Percentiles rank a stretch among this genome's conserved stretches.
These are phyloP conservation scores for Haplographium delicatum DNA, from an alignment of 495 filamentous ascomycete genomes.

Conservation along the genomic window DNA sequence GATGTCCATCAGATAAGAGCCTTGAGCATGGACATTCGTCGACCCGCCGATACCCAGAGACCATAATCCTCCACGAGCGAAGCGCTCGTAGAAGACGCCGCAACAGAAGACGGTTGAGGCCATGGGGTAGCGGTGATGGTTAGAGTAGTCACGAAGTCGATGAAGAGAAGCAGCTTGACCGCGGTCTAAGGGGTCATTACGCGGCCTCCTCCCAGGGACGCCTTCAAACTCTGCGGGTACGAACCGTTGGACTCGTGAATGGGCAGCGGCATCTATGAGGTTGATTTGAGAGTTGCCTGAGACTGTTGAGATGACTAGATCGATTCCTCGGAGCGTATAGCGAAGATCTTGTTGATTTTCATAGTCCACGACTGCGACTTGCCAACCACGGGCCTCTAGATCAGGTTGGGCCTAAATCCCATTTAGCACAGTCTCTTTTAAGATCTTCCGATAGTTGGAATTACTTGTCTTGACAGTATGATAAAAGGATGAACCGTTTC, in stretches of 20 bases:
- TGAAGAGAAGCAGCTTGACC: slow-evolving; percentile 51
- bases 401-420: slow-evolving; percentile 26
- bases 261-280: slow-evolving; percentile 66
- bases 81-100: slow-evolving; percentile 72
- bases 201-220: slow-evolving; percentile 35
- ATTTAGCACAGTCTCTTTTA: slow-evolving; percentile 31
- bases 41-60: slow-evolving; percentile 46
- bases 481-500: slow-evolving; percentile 59
- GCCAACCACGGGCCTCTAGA: slow-evolving; percentile 42
- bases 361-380: slow-evolving; percentile 63
- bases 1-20: slow-evolving; percentile 61
- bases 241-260: slow-evolving; percentile 59
- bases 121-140: slow-evolving; percentile 41
- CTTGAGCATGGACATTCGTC: slow-evolving; percentile 44
- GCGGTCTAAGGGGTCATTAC: slow-evolving; percentile 42
- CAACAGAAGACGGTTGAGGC: slow-evolving; percentile 64
- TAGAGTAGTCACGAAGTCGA: slow-evolving; percentile 46
- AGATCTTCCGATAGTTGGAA: slow-evolving; percentile 20
- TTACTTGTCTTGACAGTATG: slow-evolving; percentile 60
- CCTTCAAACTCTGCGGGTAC: slow-evolving; percentile 76
- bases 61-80: slow-evolving; percentile 57
- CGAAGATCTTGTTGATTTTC: slow-evolving; percentile 46
- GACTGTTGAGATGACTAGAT: slow-evolving; percentile 71
- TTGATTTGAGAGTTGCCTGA: slow-evolving; percentile 58
- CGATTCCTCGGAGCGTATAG: slow-evolving; percentile 60